Evolutionary conservation across 257 asterid species (phyloP).

Genomic region (Coffea canephora): DNA sequence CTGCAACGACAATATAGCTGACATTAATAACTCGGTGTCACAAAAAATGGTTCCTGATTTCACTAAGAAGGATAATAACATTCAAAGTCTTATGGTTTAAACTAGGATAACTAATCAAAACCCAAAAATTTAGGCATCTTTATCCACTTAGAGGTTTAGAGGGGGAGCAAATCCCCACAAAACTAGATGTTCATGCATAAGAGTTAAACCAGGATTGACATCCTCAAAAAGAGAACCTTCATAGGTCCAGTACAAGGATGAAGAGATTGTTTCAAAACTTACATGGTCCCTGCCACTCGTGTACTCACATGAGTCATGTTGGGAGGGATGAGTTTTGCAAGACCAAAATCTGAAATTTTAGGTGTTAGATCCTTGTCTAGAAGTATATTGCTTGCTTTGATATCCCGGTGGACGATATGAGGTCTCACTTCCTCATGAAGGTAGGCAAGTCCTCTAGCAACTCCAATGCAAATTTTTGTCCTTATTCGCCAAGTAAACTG

Average conservation of each 20-base stretch:
- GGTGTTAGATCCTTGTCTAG: slow-evolving; percentile 81
- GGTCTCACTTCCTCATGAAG: slow-evolving; percentile 96
- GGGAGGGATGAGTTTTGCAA: slow-evolving; percentile 88
- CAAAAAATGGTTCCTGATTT: not conserved
- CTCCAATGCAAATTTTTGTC: slow-evolving; percentile 62
- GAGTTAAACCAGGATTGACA: not conserved
- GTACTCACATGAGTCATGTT: slow-evolving; percentile 90
- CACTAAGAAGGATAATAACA: not conserved
- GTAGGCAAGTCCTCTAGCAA: slow-evolving; percentile 84
- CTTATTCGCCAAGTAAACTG: slow-evolving; percentile 71
- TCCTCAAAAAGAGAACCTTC: not conserved
- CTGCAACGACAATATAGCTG: slow-evolving; percentile 37
- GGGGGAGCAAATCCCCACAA: not conserved
- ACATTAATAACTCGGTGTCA: not conserved
- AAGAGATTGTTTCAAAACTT: slow-evolving; percentile 29
- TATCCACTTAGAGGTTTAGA: not conserved
- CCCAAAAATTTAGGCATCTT: not conserved
- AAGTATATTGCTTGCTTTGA: slow-evolving; percentile 95
- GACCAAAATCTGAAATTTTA: slow-evolving; percentile 92
- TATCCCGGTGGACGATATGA: slow-evolving; percentile 87
- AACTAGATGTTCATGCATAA: too few species aligned
- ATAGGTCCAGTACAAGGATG: slow-evolving; percentile 7
- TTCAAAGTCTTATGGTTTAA: not conserved
- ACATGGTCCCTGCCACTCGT: slow-evolving; percentile 97
- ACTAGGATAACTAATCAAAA: not conserved